A percentile compares a stretch with the other conserved stretches of the same genome.
Evolutionary conservation across 768 basidiomycete genomes (phyloP).

Genomic region (Hysterangium stoloniferum): DNA sequence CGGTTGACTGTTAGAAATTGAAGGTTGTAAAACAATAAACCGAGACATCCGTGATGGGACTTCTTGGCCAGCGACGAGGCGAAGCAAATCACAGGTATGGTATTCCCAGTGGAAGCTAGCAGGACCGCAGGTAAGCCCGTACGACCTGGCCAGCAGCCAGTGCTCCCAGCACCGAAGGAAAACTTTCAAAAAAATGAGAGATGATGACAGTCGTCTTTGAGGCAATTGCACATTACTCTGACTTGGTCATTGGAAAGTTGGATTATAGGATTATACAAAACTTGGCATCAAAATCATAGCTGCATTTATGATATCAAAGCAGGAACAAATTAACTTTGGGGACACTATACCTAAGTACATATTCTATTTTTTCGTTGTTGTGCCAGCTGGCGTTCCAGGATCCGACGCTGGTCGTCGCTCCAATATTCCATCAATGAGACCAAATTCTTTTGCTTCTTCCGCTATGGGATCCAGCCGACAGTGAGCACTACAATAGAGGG

Average conservation of each 20-base stretch:
- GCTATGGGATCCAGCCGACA: conserved; percentile 34
- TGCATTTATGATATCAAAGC: too few relatives aligned
- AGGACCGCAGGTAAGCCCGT: not conserved
- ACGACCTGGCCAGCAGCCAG: not conserved
- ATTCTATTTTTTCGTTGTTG: too few relatives aligned
- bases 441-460: conserved; percentile 83
- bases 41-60: conserved; percentile 4
- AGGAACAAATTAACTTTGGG: too few relatives aligned
- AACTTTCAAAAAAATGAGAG: too few relatives aligned
- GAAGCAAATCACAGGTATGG: conserved; percentile 6
- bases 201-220: too few relatives aligned
- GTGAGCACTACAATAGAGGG: not conserved
- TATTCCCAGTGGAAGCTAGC: conserved; percentile 6
- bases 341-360: too few relatives aligned
- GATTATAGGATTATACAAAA: too few relatives aligned
- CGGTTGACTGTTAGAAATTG: not conserved
- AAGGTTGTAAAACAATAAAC: conserved; percentile 2
- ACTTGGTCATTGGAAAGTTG: too few relatives aligned
- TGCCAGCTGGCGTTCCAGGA: not conserved
- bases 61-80: conserved; percentile 11
- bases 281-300: too few relatives aligned
- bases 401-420: conserved; percentile 28
- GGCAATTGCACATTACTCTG: too few relatives aligned
- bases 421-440: conserved; percentile 88
- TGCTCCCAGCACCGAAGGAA: not conserved